Percentiles rank a stretch among this genome's conserved stretches.
Evolutionary conservation across 192 early-diverging fungal genomes (phyloP).

Genomic region (Diversispora eburnea): DNA sequence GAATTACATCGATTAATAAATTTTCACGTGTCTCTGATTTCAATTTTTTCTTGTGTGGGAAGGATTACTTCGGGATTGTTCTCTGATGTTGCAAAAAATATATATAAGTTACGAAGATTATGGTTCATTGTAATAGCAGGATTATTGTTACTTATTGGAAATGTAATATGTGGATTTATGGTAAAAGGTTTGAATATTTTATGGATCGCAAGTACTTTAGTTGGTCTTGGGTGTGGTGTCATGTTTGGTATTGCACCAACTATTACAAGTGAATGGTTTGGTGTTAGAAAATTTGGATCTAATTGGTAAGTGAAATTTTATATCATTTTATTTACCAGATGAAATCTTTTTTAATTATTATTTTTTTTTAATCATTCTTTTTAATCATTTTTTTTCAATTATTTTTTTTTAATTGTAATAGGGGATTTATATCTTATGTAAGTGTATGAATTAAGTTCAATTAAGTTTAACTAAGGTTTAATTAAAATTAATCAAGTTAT

Average conservation of each 20-base stretch:
- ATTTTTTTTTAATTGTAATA: too few relatives aligned
- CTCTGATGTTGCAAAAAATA: slow-evolving; percentile 39
- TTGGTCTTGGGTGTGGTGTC: slow-evolving; percentile 39
- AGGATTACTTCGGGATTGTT: slow-evolving; percentile 37
- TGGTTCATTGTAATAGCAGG: slow-evolving; percentile 38
- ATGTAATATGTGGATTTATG: slow-evolving; percentile 32
- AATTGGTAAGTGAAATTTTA: slow-evolving; percentile 33
- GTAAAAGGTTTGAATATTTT: slow-evolving; percentile 28
- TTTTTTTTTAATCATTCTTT: too few relatives aligned
- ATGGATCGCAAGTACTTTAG: slow-evolving; percentile 26
- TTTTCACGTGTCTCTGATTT: slow-evolving; percentile 43
- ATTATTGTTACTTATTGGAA: slow-evolving; percentile 35
- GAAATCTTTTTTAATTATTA: too few relatives aligned
- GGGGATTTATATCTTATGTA: too few relatives aligned
- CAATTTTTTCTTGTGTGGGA: slow-evolving; percentile 43
- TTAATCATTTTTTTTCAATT: too few relatives aligned
- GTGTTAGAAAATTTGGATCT: slow-evolving; percentile 32
- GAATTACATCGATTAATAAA: slow-evolving; percentile 36
- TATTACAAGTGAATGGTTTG: slow-evolving; percentile 45
- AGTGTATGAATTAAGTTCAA: too few relatives aligned
- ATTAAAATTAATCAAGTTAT: too few relatives aligned
- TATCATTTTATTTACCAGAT: not conserved
- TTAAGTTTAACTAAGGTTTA: too few relatives aligned
- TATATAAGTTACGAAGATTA: slow-evolving; percentile 33
- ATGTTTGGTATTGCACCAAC: slow-evolving; percentile 42